Evolutionary conservation across 495 filamentous ascomycete genomes (phyloP).

Genomic region (Terfezia boudieri): DNA sequence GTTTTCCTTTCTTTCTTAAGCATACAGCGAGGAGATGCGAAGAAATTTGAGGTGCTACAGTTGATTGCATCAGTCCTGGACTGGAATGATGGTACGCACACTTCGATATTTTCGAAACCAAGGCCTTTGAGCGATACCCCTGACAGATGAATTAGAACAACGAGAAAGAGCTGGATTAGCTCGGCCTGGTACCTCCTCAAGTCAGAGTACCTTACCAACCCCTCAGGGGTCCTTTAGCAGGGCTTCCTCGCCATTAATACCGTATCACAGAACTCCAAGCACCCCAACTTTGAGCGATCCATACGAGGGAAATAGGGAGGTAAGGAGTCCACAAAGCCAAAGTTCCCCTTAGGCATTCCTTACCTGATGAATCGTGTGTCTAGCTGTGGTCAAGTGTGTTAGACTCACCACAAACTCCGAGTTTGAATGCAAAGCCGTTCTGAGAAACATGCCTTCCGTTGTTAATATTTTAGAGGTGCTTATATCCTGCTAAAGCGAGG

Average conservation of each 20-base stretch:
- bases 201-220: neutral
- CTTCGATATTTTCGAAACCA: neutral
- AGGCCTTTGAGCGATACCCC: conserved; percentile 4
- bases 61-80: conserved; percentile 78
- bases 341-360: neutral
- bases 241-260: conserved; percentile 17
- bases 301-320: conserved; percentile 17
- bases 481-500: too few relatives aligned
- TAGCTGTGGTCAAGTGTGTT: neutral
- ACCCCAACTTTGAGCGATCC: conserved; percentile 14
- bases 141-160: conserved; percentile 34
- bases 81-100: conserved; percentile 56
- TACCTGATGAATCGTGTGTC: neutral
- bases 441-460: too few relatives aligned
- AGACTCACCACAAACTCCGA: neutral
- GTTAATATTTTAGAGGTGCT: too few relatives aligned
- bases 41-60: conserved; percentile 91
- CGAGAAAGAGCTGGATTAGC: conserved; percentile 82
- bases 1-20: conserved; percentile 86
- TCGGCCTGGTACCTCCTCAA: conserved; percentile 44
- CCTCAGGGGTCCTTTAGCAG: conserved; percentile 5
- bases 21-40: conserved; percentile 79
- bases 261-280: conserved; percentile 17
- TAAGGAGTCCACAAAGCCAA: conserved; percentile 1
- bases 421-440: too few relatives aligned